These are phyloP conservation scores for Metschnikowia chrysomelidarum DNA, from an alignment of 805 yeast genomes.

Conservation along the genomic window DNA sequence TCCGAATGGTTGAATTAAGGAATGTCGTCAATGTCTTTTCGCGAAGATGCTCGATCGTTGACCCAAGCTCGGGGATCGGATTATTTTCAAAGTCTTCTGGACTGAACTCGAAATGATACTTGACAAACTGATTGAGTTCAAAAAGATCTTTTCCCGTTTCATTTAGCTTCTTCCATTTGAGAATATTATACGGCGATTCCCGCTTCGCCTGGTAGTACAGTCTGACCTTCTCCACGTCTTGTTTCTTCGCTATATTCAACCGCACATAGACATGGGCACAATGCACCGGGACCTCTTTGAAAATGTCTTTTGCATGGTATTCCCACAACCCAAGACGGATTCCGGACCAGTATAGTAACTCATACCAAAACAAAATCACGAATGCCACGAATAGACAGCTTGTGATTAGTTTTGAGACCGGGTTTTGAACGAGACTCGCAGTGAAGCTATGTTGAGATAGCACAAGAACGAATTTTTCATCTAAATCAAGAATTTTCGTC, in stretches of 20 bases:
- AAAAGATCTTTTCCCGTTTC: constrained; percentile 18
- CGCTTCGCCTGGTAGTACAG: constrained; percentile 30
- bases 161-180: constrained; percentile 16
- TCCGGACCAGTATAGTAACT: constrained; percentile 43
- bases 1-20: constrained; percentile 35
- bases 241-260: constrained; percentile 37
- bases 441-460: constrained; percentile 14
- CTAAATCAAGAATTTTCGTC: too few species aligned
- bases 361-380: constrained; percentile 31
- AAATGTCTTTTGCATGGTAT: constrained; percentile 56
- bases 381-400: constrained; percentile 16
- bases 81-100: constrained; percentile 72
- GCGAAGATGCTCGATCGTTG: constrained; percentile 63
- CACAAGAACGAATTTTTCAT: constrained; percentile 11
- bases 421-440: constrained; percentile 17
- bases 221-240: constrained; percentile 20
- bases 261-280: constrained; percentile 70
- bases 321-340: constrained; percentile 45
- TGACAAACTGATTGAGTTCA: constrained; percentile 28
- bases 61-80: constrained; percentile 64
- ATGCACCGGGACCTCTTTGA: constrained; percentile 71
- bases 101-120: constrained; percentile 72
- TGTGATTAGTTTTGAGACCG: constrained; percentile 17
- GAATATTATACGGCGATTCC: constrained; percentile 26
- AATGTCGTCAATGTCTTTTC: constrained; percentile 54